phyloP scores from a whole-genome alignment of 805 yeast species.

The Jamesozyma hellenica region DNA sequence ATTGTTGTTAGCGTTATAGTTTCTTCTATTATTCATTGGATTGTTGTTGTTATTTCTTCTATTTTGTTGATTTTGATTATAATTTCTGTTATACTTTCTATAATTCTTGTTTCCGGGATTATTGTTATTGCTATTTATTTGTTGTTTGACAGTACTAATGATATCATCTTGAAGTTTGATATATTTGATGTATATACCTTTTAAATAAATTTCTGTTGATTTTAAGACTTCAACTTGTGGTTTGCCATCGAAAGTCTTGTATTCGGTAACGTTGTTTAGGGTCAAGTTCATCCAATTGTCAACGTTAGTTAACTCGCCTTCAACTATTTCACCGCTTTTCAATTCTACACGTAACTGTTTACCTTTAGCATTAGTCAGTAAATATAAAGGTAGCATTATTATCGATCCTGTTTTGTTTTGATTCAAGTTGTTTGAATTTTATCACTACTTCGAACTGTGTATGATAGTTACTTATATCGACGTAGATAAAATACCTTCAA shows the following conservation, averaged over 20 bases:
- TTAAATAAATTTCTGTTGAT: slow-evolving; percentile 65
- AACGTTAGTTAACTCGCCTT: slow-evolving; percentile 74
- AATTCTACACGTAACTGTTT: slow-evolving; percentile 81
- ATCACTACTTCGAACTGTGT: no score
- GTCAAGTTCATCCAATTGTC: slow-evolving; percentile 96
- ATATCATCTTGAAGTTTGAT: slow-evolving; percentile 67
- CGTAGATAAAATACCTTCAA: no score
- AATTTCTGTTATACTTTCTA: slow-evolving; percentile 7
- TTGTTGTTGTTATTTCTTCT: slow-evolving; percentile 9
- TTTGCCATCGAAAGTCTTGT: slow-evolving; percentile 30
- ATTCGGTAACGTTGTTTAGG: slow-evolving; percentile 52
- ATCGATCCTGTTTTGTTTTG: no score
- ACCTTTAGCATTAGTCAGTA: slow-evolving; percentile 83
- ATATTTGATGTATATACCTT: slow-evolving; percentile 77
- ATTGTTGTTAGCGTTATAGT: slow-evolving; percentile 23
- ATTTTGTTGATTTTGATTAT: slow-evolving; percentile 28
- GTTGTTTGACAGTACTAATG: slow-evolving; percentile 67
- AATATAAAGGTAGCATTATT: slow-evolving; percentile 70
- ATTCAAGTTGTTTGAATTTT: no score
- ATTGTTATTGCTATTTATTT: slow-evolving; percentile 42
- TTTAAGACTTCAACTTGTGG: slow-evolving; percentile 41
- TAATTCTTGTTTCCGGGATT: slow-evolving; percentile 29
- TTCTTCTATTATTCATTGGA: slow-evolving; percentile 2
- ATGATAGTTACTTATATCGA: no score
- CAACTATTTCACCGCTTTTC: slow-evolving; percentile 81